A percentile compares a stretch with the other conserved stretches of the same genome.
phyloP scores from a whole-genome alignment of 2,329 filamentous ascomycete genomes.

The Escovopsis sp. region DNA sequence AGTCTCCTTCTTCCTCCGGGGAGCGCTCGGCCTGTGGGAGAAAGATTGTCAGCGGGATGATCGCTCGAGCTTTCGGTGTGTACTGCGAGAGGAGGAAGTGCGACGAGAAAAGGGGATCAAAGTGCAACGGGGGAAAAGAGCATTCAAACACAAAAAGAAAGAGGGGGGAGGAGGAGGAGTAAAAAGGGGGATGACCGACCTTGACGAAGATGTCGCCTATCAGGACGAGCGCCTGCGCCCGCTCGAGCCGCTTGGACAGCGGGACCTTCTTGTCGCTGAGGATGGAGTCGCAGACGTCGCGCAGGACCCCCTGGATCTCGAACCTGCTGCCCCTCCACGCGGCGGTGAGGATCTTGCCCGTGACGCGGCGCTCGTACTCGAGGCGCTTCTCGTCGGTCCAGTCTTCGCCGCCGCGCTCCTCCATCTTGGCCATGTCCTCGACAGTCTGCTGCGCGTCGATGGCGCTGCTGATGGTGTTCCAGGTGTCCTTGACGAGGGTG shows the following conservation, averaged over 20 bases:
- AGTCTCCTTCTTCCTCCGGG: slow-evolving; percentile 93
- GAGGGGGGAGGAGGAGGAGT: neutral
- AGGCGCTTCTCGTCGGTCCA: slow-evolving; percentile 97
- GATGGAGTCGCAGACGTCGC: slow-evolving; percentile 85
- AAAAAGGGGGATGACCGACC: slow-evolving; percentile 34
- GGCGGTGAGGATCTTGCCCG: slow-evolving; percentile 92
- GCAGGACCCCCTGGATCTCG: slow-evolving; percentile 89
- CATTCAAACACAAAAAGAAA: neutral
- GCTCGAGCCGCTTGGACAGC: slow-evolving; percentile 73
- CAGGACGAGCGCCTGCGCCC: slow-evolving; percentile 77
- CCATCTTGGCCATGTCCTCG: slow-evolving; percentile 95
- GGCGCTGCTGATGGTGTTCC: slow-evolving; percentile 91
- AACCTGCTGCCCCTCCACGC: slow-evolving; percentile 95
- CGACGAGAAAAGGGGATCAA: no score
- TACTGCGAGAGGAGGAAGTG: neutral
- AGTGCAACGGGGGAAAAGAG: no score
- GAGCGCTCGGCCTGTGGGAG: slow-evolving; percentile 60
- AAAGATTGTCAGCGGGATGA: slow-evolving; percentile 4
- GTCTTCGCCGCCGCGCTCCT: slow-evolving; percentile 87
- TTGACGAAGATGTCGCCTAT: slow-evolving; percentile 81
- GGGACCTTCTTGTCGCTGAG: slow-evolving; percentile 67
- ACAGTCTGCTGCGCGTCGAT: slow-evolving; percentile 97
- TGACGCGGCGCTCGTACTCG: slow-evolving; percentile 90
- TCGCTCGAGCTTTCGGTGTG: neutral
- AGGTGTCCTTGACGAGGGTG: slow-evolving; percentile 91